A percentile compares a stretch with the other conserved stretches of the same genome.
Conservation (phyloP, 148 eudicot genomes). For the Heliosperma pusillum region DNA sequence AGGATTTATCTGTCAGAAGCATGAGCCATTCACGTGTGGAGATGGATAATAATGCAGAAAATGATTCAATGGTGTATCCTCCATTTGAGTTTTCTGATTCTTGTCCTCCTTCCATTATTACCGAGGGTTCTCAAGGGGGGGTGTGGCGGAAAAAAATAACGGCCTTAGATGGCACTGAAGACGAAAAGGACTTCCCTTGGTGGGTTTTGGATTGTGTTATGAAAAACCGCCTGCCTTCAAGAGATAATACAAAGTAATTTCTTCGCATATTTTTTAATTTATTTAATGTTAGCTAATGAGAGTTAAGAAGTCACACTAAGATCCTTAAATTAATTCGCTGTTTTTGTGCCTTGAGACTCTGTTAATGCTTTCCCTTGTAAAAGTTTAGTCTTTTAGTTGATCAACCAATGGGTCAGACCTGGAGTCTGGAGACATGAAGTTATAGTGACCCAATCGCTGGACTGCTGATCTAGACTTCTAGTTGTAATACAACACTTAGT, state of each 20-base stretch:
- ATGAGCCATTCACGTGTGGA: conserved; percentile 59
- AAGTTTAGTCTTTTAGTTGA: not conserved
- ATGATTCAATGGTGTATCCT: conserved; percentile 75
- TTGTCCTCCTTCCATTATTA: conserved; percentile 84
- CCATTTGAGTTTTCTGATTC: conserved; percentile 85
- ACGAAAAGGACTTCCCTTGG: conserved; percentile 88
- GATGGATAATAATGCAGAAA: conserved; percentile 65
- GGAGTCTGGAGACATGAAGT: not conserved
- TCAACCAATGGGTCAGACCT: not conserved
- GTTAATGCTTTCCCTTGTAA: not conserved
- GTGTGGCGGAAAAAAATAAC: conserved; percentile 95
- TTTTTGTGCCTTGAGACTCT: not conserved
- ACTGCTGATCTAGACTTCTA: not conserved
- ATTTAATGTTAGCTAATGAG: not conserved
- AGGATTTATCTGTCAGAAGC: conserved; percentile 58
- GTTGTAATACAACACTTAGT: not conserved
- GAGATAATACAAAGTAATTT: conserved; percentile 93
- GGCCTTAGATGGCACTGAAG: conserved; percentile 84
- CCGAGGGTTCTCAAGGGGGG: conserved; percentile 92
- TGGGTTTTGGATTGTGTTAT: conserved; percentile 96
- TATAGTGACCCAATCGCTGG: not conserved
- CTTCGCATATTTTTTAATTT: conserved; percentile 2
- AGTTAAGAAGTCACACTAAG: not conserved
- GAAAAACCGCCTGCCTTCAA: conserved; percentile 87
- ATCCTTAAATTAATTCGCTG: not conserved